Conservation (phyloP, 345 rosid species). For the Rhizophora apiculata region DNA sequence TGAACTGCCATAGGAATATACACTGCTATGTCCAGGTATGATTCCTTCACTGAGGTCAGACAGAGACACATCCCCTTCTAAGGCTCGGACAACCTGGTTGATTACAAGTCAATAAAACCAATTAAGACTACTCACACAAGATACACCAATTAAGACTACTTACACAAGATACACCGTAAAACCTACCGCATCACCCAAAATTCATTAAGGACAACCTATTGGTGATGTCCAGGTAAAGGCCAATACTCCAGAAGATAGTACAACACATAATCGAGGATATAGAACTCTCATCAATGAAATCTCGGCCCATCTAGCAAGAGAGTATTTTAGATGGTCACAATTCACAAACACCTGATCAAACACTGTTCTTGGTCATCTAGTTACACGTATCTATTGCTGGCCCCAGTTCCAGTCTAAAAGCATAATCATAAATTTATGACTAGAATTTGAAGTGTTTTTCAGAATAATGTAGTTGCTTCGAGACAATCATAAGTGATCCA, state of each 20-base stretch:
- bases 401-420: too few relatives aligned
- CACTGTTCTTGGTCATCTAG: too few relatives aligned
- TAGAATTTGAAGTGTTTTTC: not conserved
- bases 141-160: slow-evolving; percentile 3
- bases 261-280: too few relatives aligned
- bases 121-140: slow-evolving; percentile 1
- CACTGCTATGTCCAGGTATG: slow-evolving; percentile 51
- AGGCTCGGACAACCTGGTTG: slow-evolving; percentile 69
- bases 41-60: slow-evolving; percentile 69
- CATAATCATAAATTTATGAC: too few relatives aligned
- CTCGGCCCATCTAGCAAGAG: too few relatives aligned
- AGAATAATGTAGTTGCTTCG: not conserved
- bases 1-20: slow-evolving; percentile 57
- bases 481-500: not conserved
- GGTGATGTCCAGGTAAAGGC: too few relatives aligned
- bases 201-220: too few relatives aligned
- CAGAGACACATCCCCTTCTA: slow-evolving; percentile 75
- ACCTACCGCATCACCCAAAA: not conserved
- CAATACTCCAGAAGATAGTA: too few relatives aligned
- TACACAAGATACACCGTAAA: not conserved
- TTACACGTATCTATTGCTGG: too few relatives aligned
- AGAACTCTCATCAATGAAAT: too few relatives aligned
- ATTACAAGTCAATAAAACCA: slow-evolving; percentile 1
- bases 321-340: too few relatives aligned
- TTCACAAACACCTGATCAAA: too few relatives aligned